Evolutionary conservation across 1,284 basidiomycete genomes (phyloP), one percentile per base, ranked within the genome.

Genomic region (Tausonia pullulans): DNA sequence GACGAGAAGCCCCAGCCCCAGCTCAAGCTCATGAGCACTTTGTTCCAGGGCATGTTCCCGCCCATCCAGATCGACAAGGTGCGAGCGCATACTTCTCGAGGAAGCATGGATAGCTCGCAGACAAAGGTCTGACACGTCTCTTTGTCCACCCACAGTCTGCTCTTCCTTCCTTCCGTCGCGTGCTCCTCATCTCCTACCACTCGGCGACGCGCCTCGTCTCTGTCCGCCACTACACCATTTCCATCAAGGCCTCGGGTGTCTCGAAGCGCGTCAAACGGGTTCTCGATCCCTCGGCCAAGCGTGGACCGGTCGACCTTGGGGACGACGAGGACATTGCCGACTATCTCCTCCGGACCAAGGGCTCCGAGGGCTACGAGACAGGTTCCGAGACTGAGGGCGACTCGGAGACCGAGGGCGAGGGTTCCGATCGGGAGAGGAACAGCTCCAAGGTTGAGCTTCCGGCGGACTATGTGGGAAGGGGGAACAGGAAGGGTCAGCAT

Each of bases 271-370:
- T 99, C n/a, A 84, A 93, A 9, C 87, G 87, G 68, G 82, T 98
- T 44, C 81, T 99, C 61, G 63, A 75, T 78, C 27, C 27, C 27
- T 3, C 59, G 69, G 16, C 67, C 2, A 61, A 68, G 7, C 72
- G 78, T 10, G 72, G 74, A 5, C 67, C 69, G n/a, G 80, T 94
- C 41, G 85, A 98, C 74, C 83, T 99, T 11, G 85, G 88, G 3
- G 87, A 85, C 69, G 90, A 94, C 70, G 86, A 88, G 72, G 95
- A 99, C 74, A 88, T 99, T 58, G 90, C 94, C 3, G 95, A 98
- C 75, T 99, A 97, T 75, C 78, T 99, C 66, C 80, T 98, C 48
- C 79, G 91, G 44, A 83, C 82, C 68, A 77, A 79, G 53, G 85
- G 87, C 8, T 77, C 80, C 3, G 86, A 83, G 8, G 82, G 84